A percentile compares a stretch with the other conserved stretches of the same genome.
Conservation (phyloP, 495 filamentous ascomycete genomes). For the Hypoxylon trugodes region DNA sequence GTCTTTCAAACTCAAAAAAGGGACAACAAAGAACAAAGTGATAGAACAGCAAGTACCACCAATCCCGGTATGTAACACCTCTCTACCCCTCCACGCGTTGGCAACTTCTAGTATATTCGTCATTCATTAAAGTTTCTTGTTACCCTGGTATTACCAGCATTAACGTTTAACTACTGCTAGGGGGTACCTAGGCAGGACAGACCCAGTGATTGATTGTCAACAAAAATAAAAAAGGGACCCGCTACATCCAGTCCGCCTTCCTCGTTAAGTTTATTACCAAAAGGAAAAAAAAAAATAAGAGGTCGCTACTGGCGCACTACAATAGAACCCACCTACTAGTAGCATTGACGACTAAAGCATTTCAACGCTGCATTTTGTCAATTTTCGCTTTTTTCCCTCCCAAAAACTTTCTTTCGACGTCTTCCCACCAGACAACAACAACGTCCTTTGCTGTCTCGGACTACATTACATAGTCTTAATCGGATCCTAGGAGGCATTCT, state of each 20-base stretch:
- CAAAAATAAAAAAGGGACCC: conserved; percentile 45
- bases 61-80: too few relatives aligned
- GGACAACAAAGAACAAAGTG: too few relatives aligned
- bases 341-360: conserved; percentile 40
- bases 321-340: conserved; percentile 38
- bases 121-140: conserved; percentile 5
- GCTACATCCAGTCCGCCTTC: conserved; percentile 40
- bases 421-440: conserved; percentile 33
- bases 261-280: conserved; percentile 40
- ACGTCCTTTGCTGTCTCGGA: conserved; percentile 28
- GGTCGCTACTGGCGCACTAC: conserved; percentile 38
- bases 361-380: conserved; percentile 25
- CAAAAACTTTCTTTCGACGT: conserved; percentile 30
- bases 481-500: conserved; percentile 2
- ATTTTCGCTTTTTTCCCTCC: conserved; percentile 32
- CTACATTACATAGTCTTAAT: conserved; percentile 14
- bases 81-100: conserved; percentile 9
- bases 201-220: conserved; percentile 50
- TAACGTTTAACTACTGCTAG: neutral
- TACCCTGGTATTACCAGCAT: conserved; percentile 15
- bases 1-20: too few relatives aligned
- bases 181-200: neutral
- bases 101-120: too few relatives aligned
- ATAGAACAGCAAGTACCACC: too few relatives aligned
- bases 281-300: conserved; percentile 34